phyloP scores from a whole-genome alignment of 495 filamentous ascomycete species.

The Jackrogersella multiformis region DNA sequence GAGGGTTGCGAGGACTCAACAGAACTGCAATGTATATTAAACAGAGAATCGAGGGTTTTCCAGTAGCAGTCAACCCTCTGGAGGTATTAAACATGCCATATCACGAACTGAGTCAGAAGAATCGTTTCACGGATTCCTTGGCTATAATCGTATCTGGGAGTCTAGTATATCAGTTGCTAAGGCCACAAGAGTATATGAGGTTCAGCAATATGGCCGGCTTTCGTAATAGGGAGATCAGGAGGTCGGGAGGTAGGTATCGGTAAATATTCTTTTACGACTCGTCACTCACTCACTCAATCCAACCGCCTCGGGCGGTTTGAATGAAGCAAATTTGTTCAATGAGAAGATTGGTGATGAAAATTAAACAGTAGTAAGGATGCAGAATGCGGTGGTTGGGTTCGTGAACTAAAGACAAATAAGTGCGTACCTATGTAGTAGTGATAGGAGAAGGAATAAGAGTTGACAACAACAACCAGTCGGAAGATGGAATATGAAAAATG shows the following conservation, averaged over 20 bases:
- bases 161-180: background rate
- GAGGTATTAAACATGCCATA: constrained; percentile 17
- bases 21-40: constrained; percentile 8
- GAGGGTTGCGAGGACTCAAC: background rate
- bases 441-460: constrained; percentile 21
- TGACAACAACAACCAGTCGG: constrained; percentile 9
- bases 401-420: background rate
- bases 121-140: background rate
- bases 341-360: constrained; percentile 5
- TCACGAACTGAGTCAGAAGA: constrained; percentile 8
- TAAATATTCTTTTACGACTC: constrained; percentile 10
- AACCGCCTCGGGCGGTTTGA: background rate
- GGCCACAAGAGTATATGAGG: background rate
- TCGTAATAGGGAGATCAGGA: too few relatives aligned
- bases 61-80: constrained; percentile 14
- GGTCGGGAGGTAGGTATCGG: background rate
- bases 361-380: constrained; percentile 21
- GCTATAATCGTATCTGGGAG: background rate
- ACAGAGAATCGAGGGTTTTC: constrained; percentile 3
- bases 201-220: constrained; percentile 13
- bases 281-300: background rate
- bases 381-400: constrained; percentile 1
- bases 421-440: background rate
- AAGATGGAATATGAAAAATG: too few relatives aligned
- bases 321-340: background rate